Conservation (phyloP, 148 eudicot genomes). For the Chenopodium suecicum region DNA sequence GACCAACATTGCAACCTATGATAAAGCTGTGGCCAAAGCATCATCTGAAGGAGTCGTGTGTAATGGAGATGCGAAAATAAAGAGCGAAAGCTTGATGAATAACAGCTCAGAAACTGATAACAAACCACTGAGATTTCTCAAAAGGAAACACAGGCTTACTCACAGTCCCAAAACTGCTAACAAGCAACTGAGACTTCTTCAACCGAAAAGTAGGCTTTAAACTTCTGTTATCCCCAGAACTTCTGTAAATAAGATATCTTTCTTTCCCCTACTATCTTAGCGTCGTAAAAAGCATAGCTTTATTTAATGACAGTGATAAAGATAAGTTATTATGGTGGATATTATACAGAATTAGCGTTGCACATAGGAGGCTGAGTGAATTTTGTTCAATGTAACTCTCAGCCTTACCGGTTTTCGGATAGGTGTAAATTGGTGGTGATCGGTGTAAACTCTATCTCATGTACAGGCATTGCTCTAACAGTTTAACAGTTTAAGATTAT, state of each 20-base stretch:
- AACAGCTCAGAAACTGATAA: slow-evolving; percentile 21
- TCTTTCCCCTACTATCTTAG: neutral
- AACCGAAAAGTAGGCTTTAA: slow-evolving; percentile 35
- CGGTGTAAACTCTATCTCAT: neutral
- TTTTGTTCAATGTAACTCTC: slow-evolving; percentile 45
- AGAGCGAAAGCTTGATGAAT: slow-evolving; percentile 24
- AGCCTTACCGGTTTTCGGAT: slow-evolving; percentile 1
- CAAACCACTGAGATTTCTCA: slow-evolving; percentile 41
- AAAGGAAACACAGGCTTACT: slow-evolving; percentile 31
- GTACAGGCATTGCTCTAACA: slow-evolving; percentile 12
- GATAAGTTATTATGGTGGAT: neutral
- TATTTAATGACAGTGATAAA: neutral
- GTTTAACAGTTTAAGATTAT: neutral
- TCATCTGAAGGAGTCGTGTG: slow-evolving; percentile 30
- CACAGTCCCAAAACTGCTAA: slow-evolving; percentile 16
- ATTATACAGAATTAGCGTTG: slow-evolving; percentile 1
- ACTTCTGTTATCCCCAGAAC: neutral
- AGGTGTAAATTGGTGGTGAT: slow-evolving; percentile 1
- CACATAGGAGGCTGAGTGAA: slow-evolving; percentile 42
- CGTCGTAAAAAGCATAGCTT: neutral
- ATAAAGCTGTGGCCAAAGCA: slow-evolving; percentile 19
- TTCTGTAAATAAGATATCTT: slow-evolving; percentile 32
- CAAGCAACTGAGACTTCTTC: slow-evolving; percentile 41
- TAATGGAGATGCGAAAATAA: slow-evolving; percentile 44
- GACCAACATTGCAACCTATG: slow-evolving; percentile 56